These are phyloP conservation scores for Macrophomina phaseolina DNA, from an alignment of 2,329 filamentous ascomycete species.

Conservation along the genomic window DNA sequence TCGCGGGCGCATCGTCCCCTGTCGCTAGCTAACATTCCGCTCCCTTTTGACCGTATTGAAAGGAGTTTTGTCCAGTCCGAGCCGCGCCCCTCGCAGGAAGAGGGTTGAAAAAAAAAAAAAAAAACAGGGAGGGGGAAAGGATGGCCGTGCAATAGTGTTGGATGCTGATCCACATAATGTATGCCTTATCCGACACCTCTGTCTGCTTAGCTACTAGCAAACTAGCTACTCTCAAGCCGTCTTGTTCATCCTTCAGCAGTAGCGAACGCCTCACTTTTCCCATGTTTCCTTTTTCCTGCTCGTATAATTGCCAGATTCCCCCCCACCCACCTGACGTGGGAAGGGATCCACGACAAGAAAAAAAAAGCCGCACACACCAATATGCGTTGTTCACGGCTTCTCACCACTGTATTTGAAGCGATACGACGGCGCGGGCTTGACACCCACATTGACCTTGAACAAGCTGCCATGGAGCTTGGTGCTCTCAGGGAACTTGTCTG, in stretches of 20 bases:
- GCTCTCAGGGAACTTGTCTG: conserved; percentile 67
- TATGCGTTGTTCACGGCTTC: background rate
- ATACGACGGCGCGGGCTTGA: conserved; percentile 58
- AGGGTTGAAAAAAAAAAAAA: background rate
- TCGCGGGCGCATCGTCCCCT: no score
- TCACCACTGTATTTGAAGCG: conserved; percentile 38
- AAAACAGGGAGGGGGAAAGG: background rate
- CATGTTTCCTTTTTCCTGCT: background rate
- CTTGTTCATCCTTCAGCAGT: background rate
- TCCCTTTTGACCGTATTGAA: no score
- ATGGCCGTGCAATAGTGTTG: background rate
- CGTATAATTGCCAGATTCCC: background rate
- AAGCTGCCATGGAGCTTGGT: conserved; percentile 71
- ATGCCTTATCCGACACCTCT: background rate
- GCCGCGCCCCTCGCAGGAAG: no score
- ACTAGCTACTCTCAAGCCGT: background rate
- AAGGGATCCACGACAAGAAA: no score
- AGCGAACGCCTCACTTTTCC: conserved; percentile 19
- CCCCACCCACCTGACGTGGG: no score
- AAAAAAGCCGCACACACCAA: no score
- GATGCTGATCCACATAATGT: conserved; percentile 12
- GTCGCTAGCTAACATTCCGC: no score
- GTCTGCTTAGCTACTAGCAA: conserved; percentile 4
- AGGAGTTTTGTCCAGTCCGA: no score
- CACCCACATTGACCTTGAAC: conserved; percentile 77